Conservation (phyloP, 495 filamentous ascomycete species). For the Aspergillus panamensis region DNA sequence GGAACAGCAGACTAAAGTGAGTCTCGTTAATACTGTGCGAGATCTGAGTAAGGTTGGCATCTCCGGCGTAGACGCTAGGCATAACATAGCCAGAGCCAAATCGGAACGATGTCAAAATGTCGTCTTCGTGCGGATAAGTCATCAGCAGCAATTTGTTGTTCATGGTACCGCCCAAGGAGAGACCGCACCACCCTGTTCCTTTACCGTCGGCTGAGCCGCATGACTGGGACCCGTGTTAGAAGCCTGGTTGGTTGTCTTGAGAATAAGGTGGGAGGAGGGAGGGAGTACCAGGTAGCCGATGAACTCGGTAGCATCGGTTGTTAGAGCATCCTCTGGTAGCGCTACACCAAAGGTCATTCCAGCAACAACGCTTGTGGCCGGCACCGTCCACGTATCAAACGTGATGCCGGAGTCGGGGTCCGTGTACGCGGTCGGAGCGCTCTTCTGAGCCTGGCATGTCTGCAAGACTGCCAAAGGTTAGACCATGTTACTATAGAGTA, state of each 20-base stretch:
- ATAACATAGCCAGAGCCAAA: slow-evolving; percentile 17
- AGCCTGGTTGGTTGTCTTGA: neutral
- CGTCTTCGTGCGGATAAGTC: slow-evolving; percentile 15
- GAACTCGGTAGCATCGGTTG: slow-evolving; percentile 17
- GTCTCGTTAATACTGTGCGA: slow-evolving; percentile 9
- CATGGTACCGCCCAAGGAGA: slow-evolving; percentile 16
- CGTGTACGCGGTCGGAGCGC: slow-evolving; percentile 10
- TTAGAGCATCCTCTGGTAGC: slow-evolving; percentile 13
- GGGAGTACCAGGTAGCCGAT: slow-evolving; percentile 20
- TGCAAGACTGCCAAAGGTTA: slow-evolving; percentile 11
- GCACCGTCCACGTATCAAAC: slow-evolving; percentile 20
- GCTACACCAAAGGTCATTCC: slow-evolving; percentile 19
- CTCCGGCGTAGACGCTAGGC: slow-evolving; percentile 16
- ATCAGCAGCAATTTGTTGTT: slow-evolving; percentile 15
- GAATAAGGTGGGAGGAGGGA: neutral
- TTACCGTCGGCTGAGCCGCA: slow-evolving; percentile 9
- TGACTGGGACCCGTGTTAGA: slow-evolving; percentile 3
- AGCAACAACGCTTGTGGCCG: slow-evolving; percentile 3
- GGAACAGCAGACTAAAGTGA: slow-evolving; percentile 17
- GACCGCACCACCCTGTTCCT: slow-evolving; percentile 20
- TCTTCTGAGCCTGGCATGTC: slow-evolving; percentile 10
- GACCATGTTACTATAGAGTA: neutral
- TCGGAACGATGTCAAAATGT: slow-evolving; percentile 17
- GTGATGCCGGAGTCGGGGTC: slow-evolving; percentile 19
- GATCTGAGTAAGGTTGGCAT: slow-evolving; percentile 19